Conservation (phyloP, 176 grass and related monocot species). For the Poa annua region DNA sequence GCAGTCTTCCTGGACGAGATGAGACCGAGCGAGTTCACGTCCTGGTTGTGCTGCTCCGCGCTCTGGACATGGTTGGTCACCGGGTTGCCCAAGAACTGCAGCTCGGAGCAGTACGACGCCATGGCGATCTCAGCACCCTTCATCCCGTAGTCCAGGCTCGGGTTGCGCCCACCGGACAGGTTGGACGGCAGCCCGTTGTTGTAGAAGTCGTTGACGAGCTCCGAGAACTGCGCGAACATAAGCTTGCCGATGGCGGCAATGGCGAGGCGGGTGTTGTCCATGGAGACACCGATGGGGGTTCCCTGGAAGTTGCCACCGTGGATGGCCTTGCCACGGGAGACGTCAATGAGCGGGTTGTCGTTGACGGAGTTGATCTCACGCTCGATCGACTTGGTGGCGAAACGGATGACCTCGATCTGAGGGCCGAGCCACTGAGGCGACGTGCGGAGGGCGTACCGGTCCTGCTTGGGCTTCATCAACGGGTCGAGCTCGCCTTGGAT, state of each 20-base stretch:
- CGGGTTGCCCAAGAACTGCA: constrained; percentile 89
- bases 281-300: constrained; percentile 91
- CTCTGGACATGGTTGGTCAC: constrained; percentile 98
- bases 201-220: constrained; percentile 98
- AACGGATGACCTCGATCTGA: constrained; percentile 86
- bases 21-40: constrained; percentile 88
- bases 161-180: constrained; percentile 84
- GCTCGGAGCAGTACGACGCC: constrained; percentile 95
- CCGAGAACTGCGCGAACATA: constrained; percentile 93
- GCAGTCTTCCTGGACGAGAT: constrained; percentile 94
- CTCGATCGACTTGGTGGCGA: constrained; percentile 93
- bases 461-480: constrained; percentile 92
- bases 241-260: constrained; percentile 90
- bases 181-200: constrained; percentile 94
- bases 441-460: constrained; percentile 88
- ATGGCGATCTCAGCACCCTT: constrained; percentile 97
- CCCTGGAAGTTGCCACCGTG: constrained; percentile 98
- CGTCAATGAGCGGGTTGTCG: constrained; percentile 94
- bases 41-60: constrained; percentile 98
- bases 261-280: constrained; percentile 92
- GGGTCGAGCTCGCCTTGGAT: constrained; percentile 86
- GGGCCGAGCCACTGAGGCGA: constrained; percentile 96
- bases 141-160: constrained; percentile 92
- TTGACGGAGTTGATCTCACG: constrained; percentile 99
- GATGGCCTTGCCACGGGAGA: constrained; percentile 77